phyloP scores from a whole-genome alignment of 2,329 filamentous ascomycete genomes.

The Trichoderma sp. region DNA sequence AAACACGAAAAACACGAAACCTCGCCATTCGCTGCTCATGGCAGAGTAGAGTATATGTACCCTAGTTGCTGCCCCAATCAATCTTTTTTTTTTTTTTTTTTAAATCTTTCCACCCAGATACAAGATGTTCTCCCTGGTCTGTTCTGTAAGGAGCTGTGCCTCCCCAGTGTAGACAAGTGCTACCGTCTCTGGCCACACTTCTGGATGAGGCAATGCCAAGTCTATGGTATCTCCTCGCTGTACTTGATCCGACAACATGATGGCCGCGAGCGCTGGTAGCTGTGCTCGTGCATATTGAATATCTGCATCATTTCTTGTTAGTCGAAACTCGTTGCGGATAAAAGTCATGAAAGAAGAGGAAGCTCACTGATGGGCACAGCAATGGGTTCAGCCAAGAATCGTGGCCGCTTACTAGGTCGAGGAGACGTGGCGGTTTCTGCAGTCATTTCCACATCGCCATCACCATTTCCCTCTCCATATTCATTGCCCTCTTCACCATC shows the following conservation, averaged over 20 bases:
- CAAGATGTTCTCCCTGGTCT: constrained; percentile 50
- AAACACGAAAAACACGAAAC: too few species aligned
- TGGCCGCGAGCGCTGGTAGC: constrained; percentile 52
- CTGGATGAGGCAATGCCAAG: constrained; percentile 55
- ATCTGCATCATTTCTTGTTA: constrained; percentile 23
- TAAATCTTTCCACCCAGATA: constrained; percentile 52
- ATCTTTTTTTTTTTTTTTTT: too few species aligned
- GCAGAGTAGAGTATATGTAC: not conserved
- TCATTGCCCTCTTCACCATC: not conserved
- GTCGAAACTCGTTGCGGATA: not conserved
- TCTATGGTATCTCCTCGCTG: constrained; percentile 52
- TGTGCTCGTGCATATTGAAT: constrained; percentile 32
- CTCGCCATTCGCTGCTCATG: too few species aligned
- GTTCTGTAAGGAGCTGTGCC: constrained; percentile 41
- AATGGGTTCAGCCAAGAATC: not conserved
- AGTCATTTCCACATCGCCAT: not conserved
- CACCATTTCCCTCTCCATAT: not conserved
- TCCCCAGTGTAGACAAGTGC: constrained; percentile 53
- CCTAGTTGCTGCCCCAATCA: not conserved
- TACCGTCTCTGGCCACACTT: constrained; percentile 55
- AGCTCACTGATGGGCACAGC: constrained; percentile 22
- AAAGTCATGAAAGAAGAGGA: not conserved
- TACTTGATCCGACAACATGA: constrained; percentile 54
- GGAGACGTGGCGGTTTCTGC: not conserved
- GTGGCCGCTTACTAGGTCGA: not conserved